Conservation (phyloP, 257 asterid species). For the Cordia subcordata region DNA sequence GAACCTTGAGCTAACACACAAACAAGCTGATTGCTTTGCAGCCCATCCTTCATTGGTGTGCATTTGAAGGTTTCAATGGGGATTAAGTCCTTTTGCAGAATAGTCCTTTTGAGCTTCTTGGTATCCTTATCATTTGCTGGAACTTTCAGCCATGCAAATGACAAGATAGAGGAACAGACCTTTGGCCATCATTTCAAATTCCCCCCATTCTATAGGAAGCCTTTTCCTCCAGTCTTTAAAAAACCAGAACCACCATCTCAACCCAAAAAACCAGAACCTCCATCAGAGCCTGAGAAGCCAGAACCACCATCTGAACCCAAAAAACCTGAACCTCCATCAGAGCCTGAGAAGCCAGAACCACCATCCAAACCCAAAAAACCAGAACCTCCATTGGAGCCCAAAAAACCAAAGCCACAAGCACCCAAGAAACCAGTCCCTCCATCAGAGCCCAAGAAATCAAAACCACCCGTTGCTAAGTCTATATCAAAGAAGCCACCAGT, state of each 20-base stretch:
- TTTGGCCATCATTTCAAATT: slow-evolving; percentile 38
- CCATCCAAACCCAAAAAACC: slow-evolving; percentile 1
- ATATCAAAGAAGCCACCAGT: slow-evolving; percentile 13
- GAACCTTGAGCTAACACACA: not conserved
- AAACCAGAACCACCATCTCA: slow-evolving; percentile 29
- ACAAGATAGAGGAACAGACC: slow-evolving; percentile 18
- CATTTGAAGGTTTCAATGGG: slow-evolving; percentile 14
- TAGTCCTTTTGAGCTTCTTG: slow-evolving; percentile 24
- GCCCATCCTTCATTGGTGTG: not conserved
- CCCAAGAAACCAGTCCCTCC: slow-evolving; percentile 16
- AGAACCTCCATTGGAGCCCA: not conserved
- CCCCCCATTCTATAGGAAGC: slow-evolving; percentile 36
- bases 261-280: slow-evolving; percentile 4
- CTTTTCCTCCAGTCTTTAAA: slow-evolving; percentile 47
- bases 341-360: not conserved
- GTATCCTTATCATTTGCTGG: slow-evolving; percentile 4
- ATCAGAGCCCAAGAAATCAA: not conserved
- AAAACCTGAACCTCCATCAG: not conserved
- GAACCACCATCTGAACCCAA: not conserved
- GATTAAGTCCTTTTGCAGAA: slow-evolving; percentile 17
- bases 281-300: slow-evolving; percentile 1
- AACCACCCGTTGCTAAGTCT: not conserved
- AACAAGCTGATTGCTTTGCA: not conserved
- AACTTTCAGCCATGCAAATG: not conserved
- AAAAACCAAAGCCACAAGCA: not conserved